These are phyloP conservation scores for Penicillium sp. DNA, from an alignment of 2,329 filamentous ascomycete species.

Conservation along the genomic window DNA sequence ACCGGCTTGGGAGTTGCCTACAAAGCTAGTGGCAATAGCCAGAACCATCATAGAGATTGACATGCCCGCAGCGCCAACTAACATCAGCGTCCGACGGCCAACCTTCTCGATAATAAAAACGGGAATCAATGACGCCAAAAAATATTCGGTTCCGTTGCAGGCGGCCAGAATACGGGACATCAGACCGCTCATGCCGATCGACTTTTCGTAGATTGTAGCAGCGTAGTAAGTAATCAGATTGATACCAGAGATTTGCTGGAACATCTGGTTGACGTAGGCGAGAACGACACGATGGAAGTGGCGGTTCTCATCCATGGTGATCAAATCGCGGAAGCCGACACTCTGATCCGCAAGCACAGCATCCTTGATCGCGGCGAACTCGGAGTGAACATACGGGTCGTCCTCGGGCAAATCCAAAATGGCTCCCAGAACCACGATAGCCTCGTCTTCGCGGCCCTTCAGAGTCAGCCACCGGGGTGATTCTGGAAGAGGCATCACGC, in stretches of 20 bases:
- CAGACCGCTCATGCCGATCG: slow-evolving; percentile 40
- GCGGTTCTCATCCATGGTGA: slow-evolving; percentile 57
- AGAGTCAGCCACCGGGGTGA: slow-evolving; percentile 57
- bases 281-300: slow-evolving; percentile 56
- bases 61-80: slow-evolving; percentile 65
- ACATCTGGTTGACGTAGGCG: slow-evolving; percentile 59
- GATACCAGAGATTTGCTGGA: slow-evolving; percentile 50
- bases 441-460: slow-evolving; percentile 52
- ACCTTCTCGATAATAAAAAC: slow-evolving; percentile 52
- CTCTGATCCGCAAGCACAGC: slow-evolving; percentile 48
- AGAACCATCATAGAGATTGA: slow-evolving; percentile 64
- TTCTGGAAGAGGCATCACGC: slow-evolving; percentile 52
- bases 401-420: slow-evolving; percentile 47
- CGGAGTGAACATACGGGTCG: slow-evolving; percentile 42
- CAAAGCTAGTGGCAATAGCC: slow-evolving; percentile 39
- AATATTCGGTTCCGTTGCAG: slow-evolving; percentile 55
- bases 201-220: slow-evolving; percentile 42
- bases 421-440: slow-evolving; percentile 44
- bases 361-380: slow-evolving; percentile 51
- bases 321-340: slow-evolving; percentile 54
- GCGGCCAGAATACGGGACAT: slow-evolving; percentile 53
- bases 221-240: slow-evolving; percentile 49
- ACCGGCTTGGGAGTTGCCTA: slow-evolving; percentile 37
- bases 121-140: slow-evolving; percentile 50
- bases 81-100: slow-evolving; percentile 65